Evolutionary conservation across 2,329 filamentous ascomycete species (phyloP).

Genomic region (Onygenales sp.): DNA sequence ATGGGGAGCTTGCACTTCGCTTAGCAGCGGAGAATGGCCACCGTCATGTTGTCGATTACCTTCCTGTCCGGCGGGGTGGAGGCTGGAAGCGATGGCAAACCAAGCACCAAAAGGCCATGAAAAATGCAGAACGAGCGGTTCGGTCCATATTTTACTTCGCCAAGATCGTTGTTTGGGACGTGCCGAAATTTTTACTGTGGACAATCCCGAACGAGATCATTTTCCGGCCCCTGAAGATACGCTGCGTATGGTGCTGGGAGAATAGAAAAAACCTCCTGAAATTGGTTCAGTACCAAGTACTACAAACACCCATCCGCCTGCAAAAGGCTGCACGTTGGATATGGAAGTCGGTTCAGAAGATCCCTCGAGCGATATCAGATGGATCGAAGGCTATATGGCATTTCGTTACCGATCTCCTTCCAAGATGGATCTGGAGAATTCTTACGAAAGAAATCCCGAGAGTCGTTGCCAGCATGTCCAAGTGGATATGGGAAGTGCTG

Average conservation of each 20-base stretch:
- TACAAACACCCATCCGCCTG: not conserved
- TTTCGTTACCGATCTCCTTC: not conserved
- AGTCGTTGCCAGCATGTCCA: not conserved
- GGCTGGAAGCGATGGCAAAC: conserved; percentile 1
- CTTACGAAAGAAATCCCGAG: not conserved
- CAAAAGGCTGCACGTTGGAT: not conserved
- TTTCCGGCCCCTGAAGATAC: not conserved
- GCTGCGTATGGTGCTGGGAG: not conserved
- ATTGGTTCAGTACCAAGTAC: not conserved
- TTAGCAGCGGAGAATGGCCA: not conserved
- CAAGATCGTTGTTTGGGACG: not conserved
- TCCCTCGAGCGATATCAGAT: not conserved
- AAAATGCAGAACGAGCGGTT: not conserved
- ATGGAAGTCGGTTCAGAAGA: not conserved
- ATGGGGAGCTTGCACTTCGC: conserved; percentile 3
- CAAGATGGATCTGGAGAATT: not conserved
- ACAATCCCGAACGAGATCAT: not conserved
- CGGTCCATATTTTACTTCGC: not conserved
- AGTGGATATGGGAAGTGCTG: not conserved
- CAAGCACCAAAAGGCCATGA: not conserved
- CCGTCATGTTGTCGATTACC: conserved; percentile 3
- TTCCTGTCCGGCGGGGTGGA: not conserved
- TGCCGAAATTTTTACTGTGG: conserved; percentile 2
- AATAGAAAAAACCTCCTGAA: not conserved
- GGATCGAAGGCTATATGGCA: not conserved